Conservation (phyloP, 2,329 filamentous ascomycete species). For the Teratosphaeria pseudoeucalypti region DNA sequence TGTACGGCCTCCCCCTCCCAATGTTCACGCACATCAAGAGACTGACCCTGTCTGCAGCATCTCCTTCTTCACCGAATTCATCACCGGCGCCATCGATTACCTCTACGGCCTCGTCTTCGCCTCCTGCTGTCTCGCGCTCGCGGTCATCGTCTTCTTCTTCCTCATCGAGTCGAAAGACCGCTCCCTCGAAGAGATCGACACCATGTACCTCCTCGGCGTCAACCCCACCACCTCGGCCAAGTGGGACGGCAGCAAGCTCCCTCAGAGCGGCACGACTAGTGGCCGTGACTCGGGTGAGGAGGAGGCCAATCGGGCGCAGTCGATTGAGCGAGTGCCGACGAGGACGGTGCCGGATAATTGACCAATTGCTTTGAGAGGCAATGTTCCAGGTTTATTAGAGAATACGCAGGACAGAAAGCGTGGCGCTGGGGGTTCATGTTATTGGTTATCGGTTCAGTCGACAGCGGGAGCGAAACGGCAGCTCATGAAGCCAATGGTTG, state of each 20-base stretch:
- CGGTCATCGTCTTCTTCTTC: slow-evolving; percentile 29
- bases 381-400: background rate
- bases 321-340: slow-evolving; percentile 14
- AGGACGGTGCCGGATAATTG: slow-evolving; percentile 6
- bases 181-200: slow-evolving; percentile 30
- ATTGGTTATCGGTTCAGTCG: background rate
- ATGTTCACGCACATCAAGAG: background rate
- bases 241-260: slow-evolving; percentile 18
- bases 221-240: slow-evolving; percentile 23
- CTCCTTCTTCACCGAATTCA: slow-evolving; percentile 28
- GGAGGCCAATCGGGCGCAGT: slow-evolving; percentile 7
- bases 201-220: slow-evolving; percentile 28
- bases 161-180: slow-evolving; percentile 29
- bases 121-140: slow-evolving; percentile 24
- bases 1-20: background rate
- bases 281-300: slow-evolving; percentile 21
- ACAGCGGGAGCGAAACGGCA: background rate
- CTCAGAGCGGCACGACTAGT: slow-evolving; percentile 18
- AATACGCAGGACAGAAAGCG: background rate
- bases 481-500: background rate
- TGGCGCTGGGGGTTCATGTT: background rate
- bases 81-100: slow-evolving; percentile 30
- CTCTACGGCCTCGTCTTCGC: slow-evolving; percentile 31
- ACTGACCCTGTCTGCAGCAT: slow-evolving; percentile 6
- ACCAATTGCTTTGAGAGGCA: background rate